These are phyloP conservation scores for Hanseniaspora gamundiae DNA, from an alignment of 1,139 yeast species.

Conservation along the genomic window DNA sequence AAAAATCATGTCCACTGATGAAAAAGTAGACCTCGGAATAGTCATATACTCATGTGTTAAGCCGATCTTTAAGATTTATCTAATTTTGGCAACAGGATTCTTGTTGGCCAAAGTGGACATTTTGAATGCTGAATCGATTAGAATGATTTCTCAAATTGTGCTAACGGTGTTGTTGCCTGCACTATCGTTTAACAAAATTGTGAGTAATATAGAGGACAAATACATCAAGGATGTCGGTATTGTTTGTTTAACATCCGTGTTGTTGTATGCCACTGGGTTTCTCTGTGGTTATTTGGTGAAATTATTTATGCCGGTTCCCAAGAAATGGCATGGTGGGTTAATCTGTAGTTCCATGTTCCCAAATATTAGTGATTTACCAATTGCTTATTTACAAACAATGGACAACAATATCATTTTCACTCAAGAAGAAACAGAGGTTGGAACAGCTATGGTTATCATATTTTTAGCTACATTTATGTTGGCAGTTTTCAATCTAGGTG, in stretches of 20 bases:
- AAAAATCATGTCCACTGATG: background rate
- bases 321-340: constrained; percentile 73
- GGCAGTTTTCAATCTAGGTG: constrained; percentile 67
- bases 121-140: constrained; percentile 60
- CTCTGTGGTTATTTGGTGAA: constrained; percentile 22
- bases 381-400: constrained; percentile 78
- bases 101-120: constrained; percentile 53
- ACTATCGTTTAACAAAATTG: constrained; percentile 67
- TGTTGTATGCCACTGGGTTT: constrained; percentile 23
- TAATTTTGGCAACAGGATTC: constrained; percentile 67
- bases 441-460: constrained; percentile 79
- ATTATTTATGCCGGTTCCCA: constrained; percentile 40
- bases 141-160: constrained; percentile 60
- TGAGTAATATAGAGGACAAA: constrained; percentile 53
- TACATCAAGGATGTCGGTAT: constrained; percentile 75
- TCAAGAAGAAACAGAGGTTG: constrained; percentile 50
- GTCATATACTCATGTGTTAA: constrained; percentile 76
- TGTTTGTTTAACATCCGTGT: constrained; percentile 35
- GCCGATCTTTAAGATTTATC: constrained; percentile 81
- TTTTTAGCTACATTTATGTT: constrained; percentile 62
- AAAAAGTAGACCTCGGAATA: constrained; percentile 37
- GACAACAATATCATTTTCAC: constrained; percentile 54
- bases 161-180: constrained; percentile 67
- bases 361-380: constrained; percentile 77
- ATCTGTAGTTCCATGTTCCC: constrained; percentile 68